Conservation (phyloP, 176 grass and related monocot species). For the Leersia perrieri region DNA sequence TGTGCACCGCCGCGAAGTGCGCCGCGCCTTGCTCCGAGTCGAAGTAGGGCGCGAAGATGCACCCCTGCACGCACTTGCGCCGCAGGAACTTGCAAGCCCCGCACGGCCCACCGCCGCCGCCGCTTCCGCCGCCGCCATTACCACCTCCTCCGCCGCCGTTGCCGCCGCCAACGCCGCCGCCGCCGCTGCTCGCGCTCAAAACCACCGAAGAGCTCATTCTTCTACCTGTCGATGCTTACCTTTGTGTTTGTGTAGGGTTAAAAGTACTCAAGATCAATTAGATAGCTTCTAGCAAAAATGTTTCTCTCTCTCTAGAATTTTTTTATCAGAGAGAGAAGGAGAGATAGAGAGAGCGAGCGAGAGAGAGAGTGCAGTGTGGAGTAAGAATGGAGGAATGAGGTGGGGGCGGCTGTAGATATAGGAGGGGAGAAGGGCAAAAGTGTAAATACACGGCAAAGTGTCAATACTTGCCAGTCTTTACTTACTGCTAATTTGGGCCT, state of each 20-base stretch:
- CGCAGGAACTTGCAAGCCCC: slow-evolving; percentile 56
- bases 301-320: background rate
- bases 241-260: background rate
- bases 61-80: slow-evolving; percentile 36
- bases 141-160: background rate
- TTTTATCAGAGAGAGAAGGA: background rate
- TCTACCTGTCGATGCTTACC: background rate
- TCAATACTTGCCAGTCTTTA: slow-evolving; percentile 19
- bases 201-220: slow-evolving; percentile 25
- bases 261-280: background rate
- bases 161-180: background rate
- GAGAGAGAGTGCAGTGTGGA: background rate
- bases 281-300: background rate
- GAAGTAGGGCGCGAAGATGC: slow-evolving; percentile 59
- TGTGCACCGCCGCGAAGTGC: slow-evolving; percentile 76
- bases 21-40: slow-evolving; percentile 37
- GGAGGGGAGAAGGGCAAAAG: background rate
- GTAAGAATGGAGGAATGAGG: background rate
- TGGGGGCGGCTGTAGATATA: background rate
- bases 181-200: background rate
- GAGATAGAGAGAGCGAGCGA: background rate
- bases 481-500: slow-evolving; percentile 3
- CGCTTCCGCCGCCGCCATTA: background rate
- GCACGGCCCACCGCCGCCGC: slow-evolving; percentile 31
- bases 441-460: background rate